These are phyloP conservation scores for Leccinum griseonigrum DNA, from an alignment of 1,284 basidiomycete genomes.

Conservation along the genomic window DNA sequence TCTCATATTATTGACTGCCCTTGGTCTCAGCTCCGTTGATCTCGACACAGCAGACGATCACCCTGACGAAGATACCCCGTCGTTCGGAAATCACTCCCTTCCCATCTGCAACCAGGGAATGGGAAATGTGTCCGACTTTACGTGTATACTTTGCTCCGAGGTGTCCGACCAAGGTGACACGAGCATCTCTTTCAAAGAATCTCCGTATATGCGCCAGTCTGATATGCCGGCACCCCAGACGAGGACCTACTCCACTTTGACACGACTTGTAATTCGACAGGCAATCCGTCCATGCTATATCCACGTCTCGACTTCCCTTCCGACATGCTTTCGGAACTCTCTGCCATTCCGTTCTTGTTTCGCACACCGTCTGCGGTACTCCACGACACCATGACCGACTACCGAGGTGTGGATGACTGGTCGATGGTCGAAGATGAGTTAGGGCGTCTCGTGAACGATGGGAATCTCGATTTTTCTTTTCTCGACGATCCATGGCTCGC, in stretches of 20 bases:
- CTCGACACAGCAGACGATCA: background rate
- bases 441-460: conserved; percentile 19
- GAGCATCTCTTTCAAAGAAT: conserved; percentile 2
- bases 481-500: conserved; percentile 22
- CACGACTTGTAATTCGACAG: background rate
- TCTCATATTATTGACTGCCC: conserved; percentile 15
- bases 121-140: conserved; percentile 10
- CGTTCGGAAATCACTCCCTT: background rate
- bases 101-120: conserved; percentile 20
- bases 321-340: conserved; percentile 24
- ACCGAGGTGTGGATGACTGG: conserved; percentile 12
- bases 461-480: conserved; percentile 30
- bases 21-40: conserved; percentile 11
- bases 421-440: conserved; percentile 24
- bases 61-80: background rate
- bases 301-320: conserved; percentile 16
- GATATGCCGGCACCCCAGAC: conserved; percentile 12
- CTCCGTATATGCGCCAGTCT: conserved; percentile 21
- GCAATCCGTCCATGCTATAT: background rate
- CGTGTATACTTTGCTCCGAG: conserved; percentile 22
- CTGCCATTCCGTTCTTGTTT: conserved; percentile 34
- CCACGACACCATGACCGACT: background rate
- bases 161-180: conserved; percentile 23
- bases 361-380: conserved; percentile 20
- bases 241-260: conserved; percentile 1